Evolutionary conservation across 169 alveolate species (phyloP).

Genomic region (Plasmodium gonderi): DNA sequence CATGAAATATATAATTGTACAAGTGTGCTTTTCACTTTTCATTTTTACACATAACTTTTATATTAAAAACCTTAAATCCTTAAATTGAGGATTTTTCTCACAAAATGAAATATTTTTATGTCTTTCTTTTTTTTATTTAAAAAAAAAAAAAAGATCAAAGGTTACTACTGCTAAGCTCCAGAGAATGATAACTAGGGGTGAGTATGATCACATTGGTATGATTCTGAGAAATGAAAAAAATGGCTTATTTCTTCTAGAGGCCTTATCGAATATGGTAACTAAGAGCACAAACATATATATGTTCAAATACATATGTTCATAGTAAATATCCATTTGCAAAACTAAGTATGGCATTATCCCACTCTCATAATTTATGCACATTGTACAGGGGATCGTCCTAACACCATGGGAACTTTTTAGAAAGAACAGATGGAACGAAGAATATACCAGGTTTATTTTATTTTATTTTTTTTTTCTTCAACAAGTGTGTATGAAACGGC

Average conservation of each 20-base stretch:
- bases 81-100: too few species aligned
- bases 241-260: slow-evolving; percentile 84
- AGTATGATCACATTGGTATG: slow-evolving; percentile 92
- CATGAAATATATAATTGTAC: neutral
- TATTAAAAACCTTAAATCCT: neutral
- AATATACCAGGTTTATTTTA: slow-evolving; percentile 13
- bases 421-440: slow-evolving; percentile 54
- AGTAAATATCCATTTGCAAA: neutral
- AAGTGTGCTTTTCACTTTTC: neutral
- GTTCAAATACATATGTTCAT: neutral
- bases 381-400: slow-evolving; percentile 26
- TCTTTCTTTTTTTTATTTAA: neutral
- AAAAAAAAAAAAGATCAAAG: slow-evolving; percentile 20
- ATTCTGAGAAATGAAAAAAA: slow-evolving; percentile 80
- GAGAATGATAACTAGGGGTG: slow-evolving; percentile 85
- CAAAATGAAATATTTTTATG: neutral
- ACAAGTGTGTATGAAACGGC: neutral
- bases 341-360: neutral
- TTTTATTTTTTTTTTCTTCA: neutral
- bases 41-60: neutral
- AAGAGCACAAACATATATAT: neutral
- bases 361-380: neutral
- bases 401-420: slow-evolving; percentile 49
- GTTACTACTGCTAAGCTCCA: slow-evolving; percentile 77
- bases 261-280: slow-evolving; percentile 77